Evolutionary conservation across 1,139 yeast species (phyloP), one percentile per base, ranked within the genome.

Genomic region (Magnusiomyces tetraspermus): DNA sequence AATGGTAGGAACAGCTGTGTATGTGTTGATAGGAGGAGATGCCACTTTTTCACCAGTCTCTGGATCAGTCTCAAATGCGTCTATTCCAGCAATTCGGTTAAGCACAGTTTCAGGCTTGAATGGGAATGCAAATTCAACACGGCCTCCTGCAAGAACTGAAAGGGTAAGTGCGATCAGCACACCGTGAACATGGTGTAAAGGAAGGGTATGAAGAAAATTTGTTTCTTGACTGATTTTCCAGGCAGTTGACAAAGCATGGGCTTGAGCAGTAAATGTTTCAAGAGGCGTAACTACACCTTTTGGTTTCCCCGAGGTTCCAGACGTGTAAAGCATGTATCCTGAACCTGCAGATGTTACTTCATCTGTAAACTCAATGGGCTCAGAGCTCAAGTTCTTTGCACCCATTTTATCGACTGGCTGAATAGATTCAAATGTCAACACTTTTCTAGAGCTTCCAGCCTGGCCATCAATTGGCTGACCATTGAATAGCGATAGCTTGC

Each of bases 241-340:
- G 1, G 68, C 71, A 47, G 59, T 53, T 13, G 68, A 59, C 23
- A 69, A 60, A 1, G 71, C 67, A 22, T 59, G 53, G 17, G 69
- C 65, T 51, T 69, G 72, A 2, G 72, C 69, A 49, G 61, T 56
- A 50, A 65, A 65, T 2, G 70, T 68, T 19, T 57, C 57, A 40
- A 68, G 59, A 22, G 72, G 68, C 15, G 70, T 67, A 6, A 68
- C 66, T 11, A 67, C 72, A 23, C 72, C 72, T 53, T 68, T 68
- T 22, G 72, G 72, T 53, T 73, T 64, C 24, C 72, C 72, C 2
- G 71, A 67, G 1, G 72, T 69, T 6, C 72, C 72, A 11, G 71
- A 67, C 1, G 72, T 68, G 59, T 69, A 69, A 36, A 68, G 59
- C 59, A 68, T 68, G 52, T 67, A 64, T n/a, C 70, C 69, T 2